Conservation (phyloP, 306 rosid genomes). For the Psophocarpus tetragonolobus region DNA sequence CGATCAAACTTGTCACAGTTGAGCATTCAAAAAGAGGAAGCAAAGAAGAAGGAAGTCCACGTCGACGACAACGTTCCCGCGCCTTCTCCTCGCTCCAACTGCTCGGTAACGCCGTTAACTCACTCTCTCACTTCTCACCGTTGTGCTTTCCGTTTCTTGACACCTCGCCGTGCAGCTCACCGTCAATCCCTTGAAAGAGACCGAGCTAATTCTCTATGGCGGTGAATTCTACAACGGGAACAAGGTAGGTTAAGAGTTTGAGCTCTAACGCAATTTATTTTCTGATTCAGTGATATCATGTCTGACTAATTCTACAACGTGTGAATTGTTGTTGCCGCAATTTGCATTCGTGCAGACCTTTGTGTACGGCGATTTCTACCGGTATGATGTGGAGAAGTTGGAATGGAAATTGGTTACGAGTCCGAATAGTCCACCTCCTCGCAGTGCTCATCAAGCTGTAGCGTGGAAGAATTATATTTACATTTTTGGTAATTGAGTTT, state of each 20-base stretch:
- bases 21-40: conserved; percentile 91
- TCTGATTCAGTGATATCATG: not conserved
- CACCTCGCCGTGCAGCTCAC: conserved; percentile 53
- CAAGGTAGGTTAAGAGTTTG: conserved; percentile 76
- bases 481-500: conserved; percentile 63
- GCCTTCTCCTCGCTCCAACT: conserved; percentile 92
- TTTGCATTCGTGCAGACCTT: conserved; percentile 65
- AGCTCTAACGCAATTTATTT: not conserved
- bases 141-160: not conserved
- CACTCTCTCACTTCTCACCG: not conserved
- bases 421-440: conserved; percentile 98
- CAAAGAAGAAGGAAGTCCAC: conserved; percentile 90
- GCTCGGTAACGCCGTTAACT: conserved; percentile 55
- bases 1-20: conserved; percentile 35
- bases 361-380: conserved; percentile 85
- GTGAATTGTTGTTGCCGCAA: not conserved
- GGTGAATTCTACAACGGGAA: conserved; percentile 98
- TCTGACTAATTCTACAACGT: no score
- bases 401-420: conserved; percentile 92
- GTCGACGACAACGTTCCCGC: conserved; percentile 93
- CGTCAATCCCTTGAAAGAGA: conserved; percentile 91
- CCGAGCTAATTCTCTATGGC: conserved; percentile 84
- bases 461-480: conserved; percentile 94
- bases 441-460: conserved; percentile 97
- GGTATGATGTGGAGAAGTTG: conserved; percentile 83